A percentile compares a stretch with the other conserved stretches of the same genome.
Evolutionary conservation across 2,329 filamentous ascomycete species (phyloP).

Genomic region (Beauveria rudraprayagi): DNA sequence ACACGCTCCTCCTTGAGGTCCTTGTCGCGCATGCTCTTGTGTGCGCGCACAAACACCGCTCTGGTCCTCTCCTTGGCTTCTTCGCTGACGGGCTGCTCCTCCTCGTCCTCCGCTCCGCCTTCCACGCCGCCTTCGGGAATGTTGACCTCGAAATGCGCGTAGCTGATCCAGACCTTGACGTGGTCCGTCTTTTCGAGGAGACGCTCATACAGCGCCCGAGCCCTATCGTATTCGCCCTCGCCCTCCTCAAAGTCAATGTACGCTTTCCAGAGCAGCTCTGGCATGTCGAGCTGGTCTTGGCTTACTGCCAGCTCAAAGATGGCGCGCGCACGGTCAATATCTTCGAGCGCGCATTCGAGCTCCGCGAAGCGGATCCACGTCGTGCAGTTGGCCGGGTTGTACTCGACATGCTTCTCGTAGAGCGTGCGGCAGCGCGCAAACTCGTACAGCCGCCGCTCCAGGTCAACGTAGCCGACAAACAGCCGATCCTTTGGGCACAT

Average conservation of each 20-base stretch:
- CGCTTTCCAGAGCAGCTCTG: conserved; percentile 92
- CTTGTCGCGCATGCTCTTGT: conserved; percentile 80
- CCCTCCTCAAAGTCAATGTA: conserved; percentile 99
- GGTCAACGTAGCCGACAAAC: conserved; percentile 86
- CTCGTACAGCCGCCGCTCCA: conserved; percentile 90
- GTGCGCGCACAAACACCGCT: conserved; percentile 74
- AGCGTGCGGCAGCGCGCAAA: conserved; percentile 85
- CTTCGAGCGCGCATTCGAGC: conserved; percentile 83
- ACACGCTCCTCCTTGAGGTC: conserved; percentile 93
- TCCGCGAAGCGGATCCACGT: conserved; percentile 97
- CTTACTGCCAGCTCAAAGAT: conserved; percentile 87
- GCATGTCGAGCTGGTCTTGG: conserved; percentile 87
- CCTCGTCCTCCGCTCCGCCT: conserved; percentile 46
- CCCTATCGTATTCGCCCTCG: conserved; percentile 80
- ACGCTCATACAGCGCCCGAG: conserved; percentile 77
- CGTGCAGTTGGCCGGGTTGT: conserved; percentile 81
- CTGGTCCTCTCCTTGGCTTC: conserved; percentile 77
- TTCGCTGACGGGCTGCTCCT: conserved; percentile 64
- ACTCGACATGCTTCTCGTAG: conserved; percentile 90
- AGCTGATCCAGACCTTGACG: conserved; percentile 98
- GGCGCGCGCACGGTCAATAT: conserved; percentile 75
- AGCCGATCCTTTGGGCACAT: conserved; percentile 95
- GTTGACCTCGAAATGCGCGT: conserved; percentile 96
- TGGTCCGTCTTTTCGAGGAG: conserved; percentile 93
- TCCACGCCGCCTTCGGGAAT: conserved; percentile 66